phyloP scores from a whole-genome alignment of 2,329 filamentous ascomycete species.

The Fusarium annulatum region DNA sequence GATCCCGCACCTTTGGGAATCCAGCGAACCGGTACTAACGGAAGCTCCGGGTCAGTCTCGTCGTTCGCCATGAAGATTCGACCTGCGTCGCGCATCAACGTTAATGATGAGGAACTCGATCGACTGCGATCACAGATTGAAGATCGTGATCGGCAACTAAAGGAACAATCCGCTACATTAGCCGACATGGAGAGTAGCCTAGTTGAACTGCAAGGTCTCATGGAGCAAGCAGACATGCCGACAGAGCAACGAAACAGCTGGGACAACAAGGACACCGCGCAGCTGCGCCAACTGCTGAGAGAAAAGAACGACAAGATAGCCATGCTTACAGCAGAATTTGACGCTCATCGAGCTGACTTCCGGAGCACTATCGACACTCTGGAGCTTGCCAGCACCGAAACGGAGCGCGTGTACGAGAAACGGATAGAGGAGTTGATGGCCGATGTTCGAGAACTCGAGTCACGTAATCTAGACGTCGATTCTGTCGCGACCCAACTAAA shows the following conservation, averaged over 20 bases:
- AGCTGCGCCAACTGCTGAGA: slow-evolving; percentile 83
- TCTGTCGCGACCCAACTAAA: slow-evolving; percentile 91
- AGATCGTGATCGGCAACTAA: slow-evolving; percentile 87
- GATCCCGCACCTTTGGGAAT: slow-evolving; percentile 65
- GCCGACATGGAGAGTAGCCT: slow-evolving; percentile 91
- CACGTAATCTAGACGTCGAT: slow-evolving; percentile 88
- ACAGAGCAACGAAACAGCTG: slow-evolving; percentile 58
- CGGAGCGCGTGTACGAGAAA: slow-evolving; percentile 94
- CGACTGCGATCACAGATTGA: slow-evolving; percentile 78
- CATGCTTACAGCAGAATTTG: slow-evolving; percentile 92
- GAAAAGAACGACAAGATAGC: slow-evolving; percentile 98
- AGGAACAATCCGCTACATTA: slow-evolving; percentile 84
- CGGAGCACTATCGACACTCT: slow-evolving; percentile 96
- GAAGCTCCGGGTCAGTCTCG: slow-evolving; percentile 64
- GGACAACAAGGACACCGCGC: slow-evolving; percentile 77
- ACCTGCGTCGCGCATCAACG: slow-evolving; percentile 62
- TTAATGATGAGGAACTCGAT: slow-evolving; percentile 77
- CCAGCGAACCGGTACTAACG: slow-evolving; percentile 64
- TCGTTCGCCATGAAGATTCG: slow-evolving; percentile 65
- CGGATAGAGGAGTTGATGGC: slow-evolving; percentile 87
- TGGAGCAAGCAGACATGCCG: slow-evolving; percentile 66
- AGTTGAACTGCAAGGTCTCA: slow-evolving; percentile 78
- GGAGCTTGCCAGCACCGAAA: slow-evolving; percentile 95
- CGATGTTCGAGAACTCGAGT: slow-evolving; percentile 84
- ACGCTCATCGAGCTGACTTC: slow-evolving; percentile 94